These are phyloP conservation scores for Funneliformis caledonium DNA, from an alignment of 371 early-diverging fungal genomes.

Conservation along the genomic window DNA sequence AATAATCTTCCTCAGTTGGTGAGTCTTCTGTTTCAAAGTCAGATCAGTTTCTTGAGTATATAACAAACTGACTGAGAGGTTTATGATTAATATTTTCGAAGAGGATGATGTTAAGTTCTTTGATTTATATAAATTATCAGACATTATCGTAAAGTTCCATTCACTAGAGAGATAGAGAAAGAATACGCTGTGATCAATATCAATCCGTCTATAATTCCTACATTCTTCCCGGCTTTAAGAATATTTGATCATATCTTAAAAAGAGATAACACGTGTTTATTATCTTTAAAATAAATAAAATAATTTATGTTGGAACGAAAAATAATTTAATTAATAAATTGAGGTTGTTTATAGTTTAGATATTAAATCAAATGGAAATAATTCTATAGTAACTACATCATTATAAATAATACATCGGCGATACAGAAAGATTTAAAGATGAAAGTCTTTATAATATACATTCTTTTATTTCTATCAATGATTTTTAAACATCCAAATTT, in stretches of 20 bases:
- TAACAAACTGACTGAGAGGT: not conserved
- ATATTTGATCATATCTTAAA: slow-evolving; percentile 71
- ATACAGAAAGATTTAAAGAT: too few relatives aligned
- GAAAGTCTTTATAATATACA: too few relatives aligned
- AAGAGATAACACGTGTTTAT: too few relatives aligned
- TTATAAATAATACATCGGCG: too few relatives aligned
- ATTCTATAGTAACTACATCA: too few relatives aligned
- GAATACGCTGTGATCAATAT: slow-evolving; percentile 58
- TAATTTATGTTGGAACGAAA: too few relatives aligned
- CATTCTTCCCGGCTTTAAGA: slow-evolving; percentile 72
- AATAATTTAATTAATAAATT: too few relatives aligned
- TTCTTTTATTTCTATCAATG: too few relatives aligned
- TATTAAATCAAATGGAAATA: too few relatives aligned
- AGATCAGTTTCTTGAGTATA: not conserved
- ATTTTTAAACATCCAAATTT: too few relatives aligned
- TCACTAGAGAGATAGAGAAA: slow-evolving; percentile 39
- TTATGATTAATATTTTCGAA: not conserved
- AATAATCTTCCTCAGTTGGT: slow-evolving; percentile 1
- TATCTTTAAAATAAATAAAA: too few relatives aligned
- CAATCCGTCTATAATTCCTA: slow-evolving; percentile 75
- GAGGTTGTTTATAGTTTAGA: too few relatives aligned
- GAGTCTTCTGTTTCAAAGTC: not conserved
- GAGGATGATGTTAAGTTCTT: not conserved
- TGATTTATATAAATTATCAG: not conserved
- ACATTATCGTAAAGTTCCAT: slow-evolving; percentile 41